Conservation (phyloP, 306 rosid genomes). For the Acacia melanoxylon region DNA sequence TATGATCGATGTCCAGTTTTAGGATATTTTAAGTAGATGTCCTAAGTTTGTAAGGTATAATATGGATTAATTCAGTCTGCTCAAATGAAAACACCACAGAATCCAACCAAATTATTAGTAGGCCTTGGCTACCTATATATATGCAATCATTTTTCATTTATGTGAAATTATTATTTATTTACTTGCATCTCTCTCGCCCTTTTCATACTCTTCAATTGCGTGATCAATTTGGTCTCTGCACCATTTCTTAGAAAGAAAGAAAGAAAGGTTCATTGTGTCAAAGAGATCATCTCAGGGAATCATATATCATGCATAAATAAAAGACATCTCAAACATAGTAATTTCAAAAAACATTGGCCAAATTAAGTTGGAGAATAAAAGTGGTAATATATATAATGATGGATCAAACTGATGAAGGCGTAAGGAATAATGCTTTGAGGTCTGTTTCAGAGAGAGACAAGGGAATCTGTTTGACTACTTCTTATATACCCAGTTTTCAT, state of each 20-base stretch:
- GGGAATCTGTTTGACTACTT: constrained; percentile 21
- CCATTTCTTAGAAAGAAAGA: background rate
- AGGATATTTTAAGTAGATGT: too few species aligned
- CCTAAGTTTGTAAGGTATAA: too few species aligned
- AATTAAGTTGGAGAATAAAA: background rate
- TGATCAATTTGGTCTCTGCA: background rate
- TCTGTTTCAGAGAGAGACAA: constrained; percentile 26
- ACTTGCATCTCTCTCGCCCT: background rate
- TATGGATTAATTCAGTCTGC: too few species aligned
- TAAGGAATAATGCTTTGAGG: background rate
- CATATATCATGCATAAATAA: background rate
- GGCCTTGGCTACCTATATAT: background rate
- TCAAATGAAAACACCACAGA: background rate
- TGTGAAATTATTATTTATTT: background rate
- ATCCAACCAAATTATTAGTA: background rate
- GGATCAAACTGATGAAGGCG: constrained; percentile 12
- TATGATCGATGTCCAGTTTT: too few species aligned
- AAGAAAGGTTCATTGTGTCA: background rate
- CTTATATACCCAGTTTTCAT: background rate
- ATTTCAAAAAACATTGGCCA: background rate
- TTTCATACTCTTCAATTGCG: background rate
- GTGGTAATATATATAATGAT: background rate
- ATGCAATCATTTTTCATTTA: background rate
- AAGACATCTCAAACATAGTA: background rate
- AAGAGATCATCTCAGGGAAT: background rate